Evolutionary conservation across 139 green algal genomes (phyloP).

Genomic region (Picochlorum sp.): DNA sequence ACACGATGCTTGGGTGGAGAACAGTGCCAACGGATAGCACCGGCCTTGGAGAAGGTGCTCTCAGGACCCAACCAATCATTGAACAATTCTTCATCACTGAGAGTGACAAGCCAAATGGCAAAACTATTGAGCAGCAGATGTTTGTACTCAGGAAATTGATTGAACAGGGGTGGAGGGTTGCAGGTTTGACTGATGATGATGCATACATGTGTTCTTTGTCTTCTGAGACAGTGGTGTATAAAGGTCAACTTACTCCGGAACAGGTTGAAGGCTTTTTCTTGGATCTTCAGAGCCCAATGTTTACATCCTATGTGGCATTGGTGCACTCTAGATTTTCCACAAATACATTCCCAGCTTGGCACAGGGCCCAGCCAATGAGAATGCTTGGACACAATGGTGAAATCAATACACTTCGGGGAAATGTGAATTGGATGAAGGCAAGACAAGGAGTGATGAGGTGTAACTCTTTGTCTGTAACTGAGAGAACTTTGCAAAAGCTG

Average conservation of each 20-base stretch:
- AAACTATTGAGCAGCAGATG: conserved; percentile 51
- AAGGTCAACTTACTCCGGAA: conserved; percentile 88
- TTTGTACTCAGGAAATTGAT: conserved; percentile 79
- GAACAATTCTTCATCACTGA: conserved; percentile 81
- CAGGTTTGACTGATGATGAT: conserved; percentile 52
- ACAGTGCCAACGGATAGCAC: conserved; percentile 76
- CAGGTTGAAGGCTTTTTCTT: conserved; percentile 77
- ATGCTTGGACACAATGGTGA: conserved; percentile 91
- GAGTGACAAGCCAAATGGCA: conserved; percentile 23
- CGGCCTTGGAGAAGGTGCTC: conserved; percentile 62
- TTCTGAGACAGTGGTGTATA: conserved; percentile 87
- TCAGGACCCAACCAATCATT: conserved; percentile 71
- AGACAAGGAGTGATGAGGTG: conserved; percentile 82
- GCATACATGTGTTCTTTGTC: conserved; percentile 89
- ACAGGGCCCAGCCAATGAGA: conserved; percentile 87
- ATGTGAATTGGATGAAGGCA: conserved; percentile 87
- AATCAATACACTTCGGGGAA: conserved; percentile 79
- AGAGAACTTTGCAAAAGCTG: conserved; percentile 63
- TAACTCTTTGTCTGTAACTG: conserved; percentile 52
- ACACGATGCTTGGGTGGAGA: conserved; percentile 75
- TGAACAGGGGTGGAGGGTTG: conserved; percentile 42
- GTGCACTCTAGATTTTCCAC: conserved; percentile 94
- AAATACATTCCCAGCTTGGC: conserved; percentile 94
- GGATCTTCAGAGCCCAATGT: conserved; percentile 69
- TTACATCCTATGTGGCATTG: conserved; percentile 83